Base-by-base conservation (phyloP, 805 yeast species). In the Yamadazyma laniorum region DNA sequence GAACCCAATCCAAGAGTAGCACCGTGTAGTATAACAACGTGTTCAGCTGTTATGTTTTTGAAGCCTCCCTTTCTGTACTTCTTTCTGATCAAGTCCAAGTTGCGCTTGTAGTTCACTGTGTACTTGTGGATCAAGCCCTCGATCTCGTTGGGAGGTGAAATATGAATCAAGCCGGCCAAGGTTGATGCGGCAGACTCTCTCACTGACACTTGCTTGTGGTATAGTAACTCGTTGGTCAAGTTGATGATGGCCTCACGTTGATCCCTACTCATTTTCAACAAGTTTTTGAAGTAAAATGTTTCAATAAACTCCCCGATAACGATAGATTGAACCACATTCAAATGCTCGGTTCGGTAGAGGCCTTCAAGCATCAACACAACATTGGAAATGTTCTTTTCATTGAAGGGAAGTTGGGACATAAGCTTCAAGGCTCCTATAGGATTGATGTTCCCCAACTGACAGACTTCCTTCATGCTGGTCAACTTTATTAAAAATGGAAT, bases 1-100 rank as follows among this genome's bases (percentile, higher is more conserved):
- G 97, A 86, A 6, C 97, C 95, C 2, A 91, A 64, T 0, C 97
- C 98, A 17, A 93, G 64, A 0, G 90, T 80, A 2, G 95, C 88
- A 3, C 95, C 95, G 56, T 91, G 98, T 3, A 88, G 62, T 3
- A 62, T 59, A 5, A 75, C 63, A 8, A 65, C 55, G 39, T 74
- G 75, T 14, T 69, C 68, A 29, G 56, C 53, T 3, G 74, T 50
- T 5, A 63, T 49, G 18, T 55, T 53, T 37, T 60, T 63, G 40
- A 72, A 45, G 3, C 65, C 69, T 6, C 50, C 42, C 44, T 67
- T 67, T 23, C 55, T 63, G 42, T 82, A 58, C 34, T 60, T 61
- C 31, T 50, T 58, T 11, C 74, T 65, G 44, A 82, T 75, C 23
- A 55, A 55, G 22, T 65, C 63, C 39, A 69, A 54, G 21, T 59